These are phyloP conservation scores for Diaporthe caulivora DNA, from an alignment of 2,329 filamentous ascomycete species.

Conservation along the genomic window DNA sequence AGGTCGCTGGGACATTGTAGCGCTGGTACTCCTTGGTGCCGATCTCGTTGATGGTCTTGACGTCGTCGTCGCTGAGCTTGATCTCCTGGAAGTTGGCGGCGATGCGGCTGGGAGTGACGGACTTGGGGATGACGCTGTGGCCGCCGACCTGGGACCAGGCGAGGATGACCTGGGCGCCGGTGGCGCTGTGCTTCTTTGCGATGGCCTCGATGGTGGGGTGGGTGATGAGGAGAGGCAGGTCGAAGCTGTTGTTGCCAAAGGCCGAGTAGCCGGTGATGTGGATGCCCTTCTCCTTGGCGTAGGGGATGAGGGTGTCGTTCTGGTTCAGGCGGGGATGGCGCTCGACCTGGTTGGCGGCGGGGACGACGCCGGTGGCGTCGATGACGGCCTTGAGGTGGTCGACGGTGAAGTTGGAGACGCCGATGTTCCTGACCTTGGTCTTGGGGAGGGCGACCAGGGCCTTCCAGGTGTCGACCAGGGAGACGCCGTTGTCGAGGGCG, in stretches of 20 bases:
- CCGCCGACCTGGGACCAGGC: constrained; percentile 71
- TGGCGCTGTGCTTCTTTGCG: constrained; percentile 63
- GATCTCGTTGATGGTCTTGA: constrained; percentile 71
- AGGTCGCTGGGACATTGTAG: constrained; percentile 58
- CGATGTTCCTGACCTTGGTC: constrained; percentile 74
- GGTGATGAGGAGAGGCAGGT: constrained; percentile 67
- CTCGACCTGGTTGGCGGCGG: constrained; percentile 77
- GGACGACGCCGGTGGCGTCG: constrained; percentile 67
- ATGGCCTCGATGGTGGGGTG: constrained; percentile 67
- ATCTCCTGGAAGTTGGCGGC: constrained; percentile 77
- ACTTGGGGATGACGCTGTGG: constrained; percentile 82
- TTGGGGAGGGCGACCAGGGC: constrained; percentile 60
- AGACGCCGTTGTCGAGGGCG: constrained; percentile 58
- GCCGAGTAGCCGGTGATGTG: constrained; percentile 75
- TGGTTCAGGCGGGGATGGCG: constrained; percentile 73
- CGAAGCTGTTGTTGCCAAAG: constrained; percentile 60
- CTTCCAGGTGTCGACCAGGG: constrained; percentile 59
- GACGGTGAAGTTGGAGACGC: constrained; percentile 80
- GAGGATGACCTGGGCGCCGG: constrained; percentile 62
- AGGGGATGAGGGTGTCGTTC: constrained; percentile 69
- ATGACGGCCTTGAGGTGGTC: constrained; percentile 68
- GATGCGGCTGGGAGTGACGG: constrained; percentile 76
- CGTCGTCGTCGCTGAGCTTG: constrained; percentile 69
- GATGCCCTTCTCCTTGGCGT: constrained; percentile 73
- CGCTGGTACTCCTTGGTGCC: constrained; percentile 61